A percentile compares a stretch with the other conserved stretches of the same genome.
Evolutionary conservation across 2,329 filamentous ascomycete genomes (phyloP).

Genomic region (Colletotrichum musae): DNA sequence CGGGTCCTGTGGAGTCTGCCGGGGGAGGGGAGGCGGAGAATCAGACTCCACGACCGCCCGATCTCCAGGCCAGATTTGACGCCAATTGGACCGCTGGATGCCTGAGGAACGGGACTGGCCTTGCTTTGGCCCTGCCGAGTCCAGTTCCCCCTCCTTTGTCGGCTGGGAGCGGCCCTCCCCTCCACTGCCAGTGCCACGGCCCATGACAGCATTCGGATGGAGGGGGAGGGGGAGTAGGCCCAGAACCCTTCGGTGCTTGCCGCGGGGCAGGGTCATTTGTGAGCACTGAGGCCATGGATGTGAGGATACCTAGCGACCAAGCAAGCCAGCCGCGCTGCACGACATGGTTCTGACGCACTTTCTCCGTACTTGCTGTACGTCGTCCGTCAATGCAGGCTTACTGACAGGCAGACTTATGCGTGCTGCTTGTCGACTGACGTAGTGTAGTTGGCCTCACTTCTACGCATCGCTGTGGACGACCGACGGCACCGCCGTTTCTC

Average conservation of each 20-base stretch:
- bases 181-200: constrained; percentile 11
- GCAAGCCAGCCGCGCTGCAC: constrained; percentile 36
- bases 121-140: neutral
- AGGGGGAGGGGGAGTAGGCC: constrained; percentile 20
- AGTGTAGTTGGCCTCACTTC: constrained; percentile 29
- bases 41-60: constrained; percentile 23
- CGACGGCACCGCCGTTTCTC: constrained; percentile 13
- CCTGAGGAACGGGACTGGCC: constrained; percentile 1
- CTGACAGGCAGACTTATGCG: constrained; percentile 28
- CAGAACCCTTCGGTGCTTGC: constrained; percentile 27
- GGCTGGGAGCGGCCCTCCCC: constrained; percentile 27
- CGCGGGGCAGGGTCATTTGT: constrained; percentile 19
- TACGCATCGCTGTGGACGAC: constrained; percentile 7
- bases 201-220: constrained; percentile 24
- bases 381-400: constrained; percentile 31
- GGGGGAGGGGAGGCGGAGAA: constrained; percentile 3
- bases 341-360: constrained; percentile 34
- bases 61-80: constrained; percentile 14
- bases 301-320: neutral
- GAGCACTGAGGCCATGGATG: neutral
- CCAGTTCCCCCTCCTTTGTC: constrained; percentile 13
- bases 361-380: constrained; percentile 13
- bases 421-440: constrained; percentile 29
- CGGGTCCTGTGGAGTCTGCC: constrained; percentile 1
- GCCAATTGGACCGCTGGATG: constrained; percentile 20